phyloP scores from a whole-genome alignment of 2,329 filamentous ascomycete species.

The Didymella arachidicola region DNA sequence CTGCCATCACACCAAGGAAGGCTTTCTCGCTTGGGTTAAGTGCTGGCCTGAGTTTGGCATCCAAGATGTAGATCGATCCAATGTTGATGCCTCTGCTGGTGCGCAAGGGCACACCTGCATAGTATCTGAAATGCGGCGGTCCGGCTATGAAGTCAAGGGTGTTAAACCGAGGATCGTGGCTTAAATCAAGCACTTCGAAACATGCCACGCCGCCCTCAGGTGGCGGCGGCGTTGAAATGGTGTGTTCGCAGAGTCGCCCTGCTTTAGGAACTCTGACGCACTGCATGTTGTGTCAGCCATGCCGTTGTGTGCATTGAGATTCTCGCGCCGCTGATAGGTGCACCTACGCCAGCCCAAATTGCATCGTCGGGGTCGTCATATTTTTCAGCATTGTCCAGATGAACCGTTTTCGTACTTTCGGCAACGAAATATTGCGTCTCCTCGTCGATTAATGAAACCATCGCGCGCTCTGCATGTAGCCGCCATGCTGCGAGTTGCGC shows the following conservation, averaged over 20 bases:
- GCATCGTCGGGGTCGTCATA: constrained; percentile 45
- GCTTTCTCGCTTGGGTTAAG: constrained; percentile 22
- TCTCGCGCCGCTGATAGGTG: not conserved
- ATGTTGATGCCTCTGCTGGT: constrained; percentile 45
- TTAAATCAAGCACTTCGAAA: constrained; percentile 50
- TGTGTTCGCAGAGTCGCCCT: constrained; percentile 47
- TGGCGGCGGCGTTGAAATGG: constrained; percentile 29
- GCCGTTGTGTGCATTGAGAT: too few species aligned
- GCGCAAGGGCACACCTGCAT: constrained; percentile 45
- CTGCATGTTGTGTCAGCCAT: constrained; percentile 17
- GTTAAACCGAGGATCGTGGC: constrained; percentile 45
- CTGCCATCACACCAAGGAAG: constrained; percentile 41
- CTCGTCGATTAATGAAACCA: constrained; percentile 58
- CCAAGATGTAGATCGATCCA: constrained; percentile 43
- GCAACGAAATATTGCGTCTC: constrained; percentile 60
- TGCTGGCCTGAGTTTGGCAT: constrained; percentile 32
- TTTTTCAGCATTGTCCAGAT: constrained; percentile 46
- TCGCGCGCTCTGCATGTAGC: constrained; percentile 45
- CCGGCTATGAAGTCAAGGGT: constrained; percentile 39
- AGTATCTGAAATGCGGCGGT: constrained; percentile 42
- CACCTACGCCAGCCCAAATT: constrained; percentile 46
- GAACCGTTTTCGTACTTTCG: constrained; percentile 57
- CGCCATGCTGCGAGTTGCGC: constrained; percentile 50
- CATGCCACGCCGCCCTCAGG: constrained; percentile 46
- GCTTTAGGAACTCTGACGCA: constrained; percentile 46